Percentiles rank a stretch among this genome's conserved stretches.
These are phyloP conservation scores for Saccharomycopsis babjevae DNA, from an alignment of 805 yeast genomes.

Conservation along the genomic window DNA sequence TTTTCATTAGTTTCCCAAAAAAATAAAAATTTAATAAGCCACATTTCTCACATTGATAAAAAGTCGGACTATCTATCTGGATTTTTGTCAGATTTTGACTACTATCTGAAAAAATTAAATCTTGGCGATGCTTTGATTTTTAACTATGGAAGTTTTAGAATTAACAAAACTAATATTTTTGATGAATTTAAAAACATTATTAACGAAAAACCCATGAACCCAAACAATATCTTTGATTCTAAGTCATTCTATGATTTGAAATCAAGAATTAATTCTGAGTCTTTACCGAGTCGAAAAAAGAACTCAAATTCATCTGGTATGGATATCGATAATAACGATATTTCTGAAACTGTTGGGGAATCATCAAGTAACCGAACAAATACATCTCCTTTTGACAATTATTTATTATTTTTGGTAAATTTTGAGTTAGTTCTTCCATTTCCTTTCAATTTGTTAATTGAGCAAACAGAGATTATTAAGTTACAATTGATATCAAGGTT, in stretches of 20 bases:
- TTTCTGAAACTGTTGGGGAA: neutral
- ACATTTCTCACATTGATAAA: neutral
- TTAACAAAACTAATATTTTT: constrained; percentile 34
- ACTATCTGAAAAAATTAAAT: neutral
- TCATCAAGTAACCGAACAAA: neutral
- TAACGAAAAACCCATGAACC: constrained; percentile 44
- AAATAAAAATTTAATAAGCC: neutral
- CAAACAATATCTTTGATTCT: constrained; percentile 36
- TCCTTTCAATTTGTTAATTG: constrained; percentile 70
- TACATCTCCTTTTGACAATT: constrained; percentile 26
- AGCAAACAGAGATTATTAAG: constrained; percentile 60
- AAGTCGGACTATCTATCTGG: constrained; percentile 18
- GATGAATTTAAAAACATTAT: constrained; percentile 39
- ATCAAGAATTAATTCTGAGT: constrained; percentile 8
- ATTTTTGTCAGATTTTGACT: constrained; percentile 9
- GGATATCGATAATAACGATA: neutral
- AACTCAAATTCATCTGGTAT: neutral
- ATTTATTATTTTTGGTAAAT: constrained; percentile 41
- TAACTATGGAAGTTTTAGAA: constrained; percentile 20
- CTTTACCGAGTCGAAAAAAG: neutral
- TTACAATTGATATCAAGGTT: constrained; percentile 75
- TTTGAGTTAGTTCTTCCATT: constrained; percentile 65
- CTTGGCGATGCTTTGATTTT: neutral
- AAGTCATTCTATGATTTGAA: constrained; percentile 16
- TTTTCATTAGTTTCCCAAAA: neutral